phyloP scores from a whole-genome alignment of 139 green algal genomes.

The Chlamydomonas sphaeroides region DNA sequence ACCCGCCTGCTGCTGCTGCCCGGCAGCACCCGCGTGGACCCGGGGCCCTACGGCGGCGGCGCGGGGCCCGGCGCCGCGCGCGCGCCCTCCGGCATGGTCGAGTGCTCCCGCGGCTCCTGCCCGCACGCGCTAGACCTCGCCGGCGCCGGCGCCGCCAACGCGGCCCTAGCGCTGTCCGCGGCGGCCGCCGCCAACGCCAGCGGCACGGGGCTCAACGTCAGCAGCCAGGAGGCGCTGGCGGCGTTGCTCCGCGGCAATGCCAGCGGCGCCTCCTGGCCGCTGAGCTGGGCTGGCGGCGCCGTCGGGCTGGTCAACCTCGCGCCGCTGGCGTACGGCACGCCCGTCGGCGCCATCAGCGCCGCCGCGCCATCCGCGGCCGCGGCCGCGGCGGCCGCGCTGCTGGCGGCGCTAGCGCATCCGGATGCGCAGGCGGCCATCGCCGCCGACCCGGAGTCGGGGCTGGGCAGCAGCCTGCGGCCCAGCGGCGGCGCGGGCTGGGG shows the following conservation, averaged over 20 bases:
- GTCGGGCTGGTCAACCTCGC: constrained; percentile 3
- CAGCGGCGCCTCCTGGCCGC: too few relatives aligned
- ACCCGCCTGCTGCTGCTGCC: constrained; percentile 15
- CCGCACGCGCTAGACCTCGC: too few relatives aligned
- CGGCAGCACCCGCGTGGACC: background rate
- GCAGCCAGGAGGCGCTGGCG: too few relatives aligned
- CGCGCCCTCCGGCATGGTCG: background rate
- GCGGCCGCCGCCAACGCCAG: too few relatives aligned
- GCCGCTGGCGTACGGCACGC: constrained; percentile 19
- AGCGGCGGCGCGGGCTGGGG: too few relatives aligned
- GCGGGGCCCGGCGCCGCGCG: too few relatives aligned
- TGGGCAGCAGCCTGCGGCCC: background rate
- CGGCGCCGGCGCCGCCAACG: too few relatives aligned
- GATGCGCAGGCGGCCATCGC: background rate
- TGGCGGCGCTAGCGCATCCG: background rate
- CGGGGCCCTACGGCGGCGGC: too few relatives aligned
- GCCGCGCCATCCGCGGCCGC: background rate
- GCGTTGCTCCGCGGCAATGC: background rate
- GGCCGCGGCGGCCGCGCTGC: background rate
- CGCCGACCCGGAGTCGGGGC: background rate
- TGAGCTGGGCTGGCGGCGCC: background rate
- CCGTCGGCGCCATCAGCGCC: constrained; percentile 5
- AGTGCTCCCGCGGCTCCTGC: background rate
- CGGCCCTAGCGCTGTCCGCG: too few relatives aligned
- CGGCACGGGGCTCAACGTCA: too few relatives aligned